Evolutionary conservation across 2,329 filamentous ascomycete genomes (phyloP).

Genomic region (Rutstroemia sp.): DNA sequence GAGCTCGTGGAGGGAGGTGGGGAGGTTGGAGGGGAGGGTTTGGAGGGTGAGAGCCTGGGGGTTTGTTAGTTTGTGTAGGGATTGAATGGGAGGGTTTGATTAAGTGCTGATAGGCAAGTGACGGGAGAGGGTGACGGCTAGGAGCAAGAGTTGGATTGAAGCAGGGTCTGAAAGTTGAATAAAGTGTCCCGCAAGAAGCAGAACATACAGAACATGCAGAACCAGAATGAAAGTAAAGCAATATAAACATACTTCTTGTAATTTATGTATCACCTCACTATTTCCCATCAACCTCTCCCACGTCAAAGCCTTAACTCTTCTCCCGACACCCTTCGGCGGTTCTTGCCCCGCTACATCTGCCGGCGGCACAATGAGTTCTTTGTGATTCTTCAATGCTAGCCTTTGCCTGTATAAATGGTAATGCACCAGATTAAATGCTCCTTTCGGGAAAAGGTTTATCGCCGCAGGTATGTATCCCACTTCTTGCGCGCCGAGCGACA

Average conservation of each 20-base stretch:
- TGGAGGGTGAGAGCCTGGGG: conserved; percentile 69
- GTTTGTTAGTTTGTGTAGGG: background rate
- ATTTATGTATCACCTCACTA: conserved; percentile 60
- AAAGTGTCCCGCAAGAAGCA: background rate
- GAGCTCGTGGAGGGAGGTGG: conserved; percentile 70
- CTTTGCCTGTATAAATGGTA: conserved; percentile 69
- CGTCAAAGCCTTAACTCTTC: conserved; percentile 62
- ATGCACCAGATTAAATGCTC: conserved; percentile 72
- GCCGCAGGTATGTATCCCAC: conserved; percentile 82
- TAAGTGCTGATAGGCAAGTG: background rate
- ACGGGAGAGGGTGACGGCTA: background rate
- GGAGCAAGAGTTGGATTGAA: background rate
- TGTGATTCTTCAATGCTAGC: conserved; percentile 40
- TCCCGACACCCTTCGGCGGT: conserved; percentile 41
- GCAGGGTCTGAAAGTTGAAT: background rate
- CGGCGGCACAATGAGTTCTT: conserved; percentile 27
- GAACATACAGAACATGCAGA: background rate
- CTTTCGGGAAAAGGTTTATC: conserved; percentile 71
- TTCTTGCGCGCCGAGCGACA: conserved; percentile 73
- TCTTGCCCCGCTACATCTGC: conserved; percentile 31
- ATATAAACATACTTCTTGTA: conserved; percentile 66
- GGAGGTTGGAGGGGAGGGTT: conserved; percentile 74
- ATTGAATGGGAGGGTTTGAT: background rate
- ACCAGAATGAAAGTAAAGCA: too few species aligned
- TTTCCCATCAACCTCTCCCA: conserved; percentile 76